Conservation (phyloP, 2,329 filamentous ascomycete genomes). For the Plenodomus tracheiphilus region DNA sequence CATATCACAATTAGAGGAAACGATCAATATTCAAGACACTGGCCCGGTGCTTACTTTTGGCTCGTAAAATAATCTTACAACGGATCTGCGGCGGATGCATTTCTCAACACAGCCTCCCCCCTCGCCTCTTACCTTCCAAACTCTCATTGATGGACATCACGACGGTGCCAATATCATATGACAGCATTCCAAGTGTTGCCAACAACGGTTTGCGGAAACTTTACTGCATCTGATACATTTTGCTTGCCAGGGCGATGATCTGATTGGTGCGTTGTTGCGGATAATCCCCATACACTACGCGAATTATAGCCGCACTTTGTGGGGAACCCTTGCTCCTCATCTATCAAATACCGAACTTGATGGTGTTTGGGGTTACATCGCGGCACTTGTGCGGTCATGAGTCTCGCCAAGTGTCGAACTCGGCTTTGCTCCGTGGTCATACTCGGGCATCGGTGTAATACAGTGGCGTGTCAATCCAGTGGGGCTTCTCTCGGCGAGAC, state of each 20-base stretch:
- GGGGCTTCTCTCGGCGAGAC: not conserved
- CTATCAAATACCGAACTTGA: not conserved
- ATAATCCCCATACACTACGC: not conserved
- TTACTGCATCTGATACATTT: not conserved
- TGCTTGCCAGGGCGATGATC: not conserved
- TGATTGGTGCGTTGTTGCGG: conserved; percentile 7
- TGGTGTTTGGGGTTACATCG: not conserved
- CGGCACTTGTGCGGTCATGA: not conserved
- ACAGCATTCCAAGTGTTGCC: not conserved
- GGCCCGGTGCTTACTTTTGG: not conserved
- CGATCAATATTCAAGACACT: not conserved
- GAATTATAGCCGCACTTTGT: conserved; percentile 4
- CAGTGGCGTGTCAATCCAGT: not conserved
- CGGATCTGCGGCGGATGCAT: not conserved
- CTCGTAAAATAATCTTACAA: not conserved
- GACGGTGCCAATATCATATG: not conserved
- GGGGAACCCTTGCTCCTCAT: conserved; percentile 7
- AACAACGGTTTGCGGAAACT: conserved; percentile 3
- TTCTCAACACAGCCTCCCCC: not conserved
- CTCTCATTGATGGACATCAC: not conserved
- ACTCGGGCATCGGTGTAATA: not conserved
- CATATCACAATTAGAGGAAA: not conserved
- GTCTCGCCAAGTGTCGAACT: not conserved
- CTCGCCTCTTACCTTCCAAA: not conserved
- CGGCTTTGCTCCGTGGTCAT: not conserved